Evolutionary conservation across 768 basidiomycete species (phyloP), one percentile per base, ranked within the genome.

Genomic region (Auriscalpium orientale): DNA sequence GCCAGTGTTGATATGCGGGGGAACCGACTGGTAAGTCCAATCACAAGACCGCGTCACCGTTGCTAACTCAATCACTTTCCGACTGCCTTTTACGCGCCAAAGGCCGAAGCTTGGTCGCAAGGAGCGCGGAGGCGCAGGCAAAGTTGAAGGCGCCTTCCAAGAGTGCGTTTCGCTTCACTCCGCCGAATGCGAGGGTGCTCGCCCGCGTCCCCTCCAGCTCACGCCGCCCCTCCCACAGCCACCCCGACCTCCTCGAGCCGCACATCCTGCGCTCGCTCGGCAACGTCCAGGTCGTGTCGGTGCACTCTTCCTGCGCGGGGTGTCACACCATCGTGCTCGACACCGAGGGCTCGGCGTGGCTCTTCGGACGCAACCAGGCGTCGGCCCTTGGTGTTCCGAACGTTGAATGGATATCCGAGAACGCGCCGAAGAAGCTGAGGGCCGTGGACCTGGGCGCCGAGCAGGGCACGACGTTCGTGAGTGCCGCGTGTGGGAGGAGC

Each of bases 261-360:
- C 82, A 94, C 70, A 91, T 95, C 64, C 79, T 98, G 16, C 89
- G 95, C 56, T 90, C 92, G 0, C 75, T 98, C 35, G 78, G 82
- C 67, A 94, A 95, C 68, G 77, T 95, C 71, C 82, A 85, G 66
- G 76, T 79, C 10, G 71, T 75, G 20, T 88, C 87, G 8, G 71
- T 94, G 51, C 85, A 94, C 68, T 79, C 89, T 10, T 87, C 88
- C 2, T 89, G 88, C 62, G 79, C 74, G 10, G 82, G 82, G 8
- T 91, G 88, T 65, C 89, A 93, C 66, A 85, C 81, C 62, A 81
- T 93, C 44, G 83, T 76, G 13, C 68, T 94, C 59, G 89, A 90
- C 72, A 62, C 78, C 21, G 79, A 85, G 52, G 93, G 92, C 8
- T 77, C 80, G 40, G 95, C 93, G 9, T 94, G 91, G 85, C 70